Percentiles rank a stretch among this genome's conserved stretches.
phyloP scores from a whole-genome alignment of 306 rosid genomes.

The Mimosa pudica region DNA sequence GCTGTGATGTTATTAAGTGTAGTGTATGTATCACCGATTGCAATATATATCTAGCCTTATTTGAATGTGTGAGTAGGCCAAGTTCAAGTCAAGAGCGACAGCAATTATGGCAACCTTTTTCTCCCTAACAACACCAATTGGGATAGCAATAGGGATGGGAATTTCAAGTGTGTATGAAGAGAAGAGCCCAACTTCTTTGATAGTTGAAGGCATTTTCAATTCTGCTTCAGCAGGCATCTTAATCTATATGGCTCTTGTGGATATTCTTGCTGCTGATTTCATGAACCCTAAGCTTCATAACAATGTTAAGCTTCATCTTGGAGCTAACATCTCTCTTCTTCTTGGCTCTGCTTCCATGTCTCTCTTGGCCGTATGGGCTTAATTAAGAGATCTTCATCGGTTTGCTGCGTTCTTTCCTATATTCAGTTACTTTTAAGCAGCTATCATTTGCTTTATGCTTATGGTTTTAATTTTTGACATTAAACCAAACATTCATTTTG shows the following conservation, averaged over 20 bases:
- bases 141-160: constrained; percentile 66
- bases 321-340: constrained; percentile 65
- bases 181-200: constrained; percentile 55
- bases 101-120: constrained; percentile 64
- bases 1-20: too few relatives aligned
- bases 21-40: background rate
- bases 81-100: constrained; percentile 51
- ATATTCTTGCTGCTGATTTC: constrained; percentile 73
- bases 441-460: background rate
- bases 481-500: background rate
- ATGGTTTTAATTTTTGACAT: background rate
- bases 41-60: background rate
- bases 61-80: constrained; percentile 43
- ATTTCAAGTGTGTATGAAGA: constrained; percentile 51
- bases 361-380: constrained; percentile 71
- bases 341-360: constrained; percentile 76
- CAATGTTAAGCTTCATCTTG: constrained; percentile 45
- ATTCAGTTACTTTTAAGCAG: background rate
- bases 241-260: constrained; percentile 79
- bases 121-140: constrained; percentile 70
- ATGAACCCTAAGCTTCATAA: constrained; percentile 65
- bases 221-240: constrained; percentile 76
- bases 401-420: background rate
- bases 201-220: constrained; percentile 59
- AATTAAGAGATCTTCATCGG: background rate